Percentiles rank a stretch among this genome's conserved stretches.
These are phyloP conservation scores for Arabidopsis suecica DNA, from an alignment of 345 rosid genomes.

Conservation along the genomic window DNA sequence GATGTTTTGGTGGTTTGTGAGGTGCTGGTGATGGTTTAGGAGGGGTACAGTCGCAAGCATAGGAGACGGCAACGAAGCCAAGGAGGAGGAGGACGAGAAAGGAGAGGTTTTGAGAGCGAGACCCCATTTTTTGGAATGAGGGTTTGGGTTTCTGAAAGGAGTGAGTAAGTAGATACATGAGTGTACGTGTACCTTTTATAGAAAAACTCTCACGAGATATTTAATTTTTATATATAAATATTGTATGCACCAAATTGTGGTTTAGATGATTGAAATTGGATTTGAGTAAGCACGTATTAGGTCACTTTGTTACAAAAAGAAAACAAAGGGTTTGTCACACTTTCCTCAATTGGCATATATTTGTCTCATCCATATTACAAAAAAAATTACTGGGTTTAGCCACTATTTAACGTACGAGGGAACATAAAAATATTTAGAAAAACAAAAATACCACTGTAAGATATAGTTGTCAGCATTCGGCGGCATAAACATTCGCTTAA, in stretches of 20 bases:
- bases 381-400: neutral
- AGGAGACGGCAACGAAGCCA: constrained; percentile 37
- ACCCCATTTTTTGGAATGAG: constrained; percentile 33
- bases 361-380: constrained; percentile 7
- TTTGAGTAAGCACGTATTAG: constrained; percentile 15
- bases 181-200: constrained; percentile 35
- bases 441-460: constrained; percentile 5
- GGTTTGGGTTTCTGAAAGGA: constrained; percentile 24
- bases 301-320: constrained; percentile 11
- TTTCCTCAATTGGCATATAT: constrained; percentile 29
- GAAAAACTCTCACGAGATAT: neutral
- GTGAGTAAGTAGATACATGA: constrained; percentile 29
- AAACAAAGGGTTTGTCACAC: constrained; percentile 11
- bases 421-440: constrained; percentile 1
- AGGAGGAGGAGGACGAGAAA: constrained; percentile 38
- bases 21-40: constrained; percentile 41
- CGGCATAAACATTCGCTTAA: constrained; percentile 5
- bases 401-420: constrained; percentile 3
- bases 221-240: neutral
- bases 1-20: constrained; percentile 45
- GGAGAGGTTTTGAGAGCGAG: constrained; percentile 32
- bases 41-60: constrained; percentile 40
- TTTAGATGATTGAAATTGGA: constrained; percentile 20
- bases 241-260: constrained; percentile 5
- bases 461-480: neutral